These are phyloP conservation scores for Xylaria venustula DNA, from an alignment of 495 filamentous ascomycete genomes.

Conservation along the genomic window DNA sequence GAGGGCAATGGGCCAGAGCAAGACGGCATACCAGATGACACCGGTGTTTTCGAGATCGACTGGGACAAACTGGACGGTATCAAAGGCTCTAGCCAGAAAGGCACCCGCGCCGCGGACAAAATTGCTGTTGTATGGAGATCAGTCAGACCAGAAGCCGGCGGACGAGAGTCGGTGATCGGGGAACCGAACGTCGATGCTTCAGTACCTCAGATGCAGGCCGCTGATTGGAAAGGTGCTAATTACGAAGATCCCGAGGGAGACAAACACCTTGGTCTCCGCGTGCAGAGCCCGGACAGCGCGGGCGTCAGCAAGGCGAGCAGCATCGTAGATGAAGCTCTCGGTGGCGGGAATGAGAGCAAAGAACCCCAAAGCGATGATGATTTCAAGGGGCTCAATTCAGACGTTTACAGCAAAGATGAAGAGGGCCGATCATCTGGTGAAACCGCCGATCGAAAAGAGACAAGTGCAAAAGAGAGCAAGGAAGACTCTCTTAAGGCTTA, in stretches of 20 bases:
- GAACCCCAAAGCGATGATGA: slow-evolving; percentile 15
- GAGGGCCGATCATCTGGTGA: background rate
- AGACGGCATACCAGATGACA: slow-evolving; percentile 44
- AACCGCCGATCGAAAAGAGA: background rate
- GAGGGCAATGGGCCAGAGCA: slow-evolving; percentile 75
- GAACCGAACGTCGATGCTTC: slow-evolving; percentile 58
- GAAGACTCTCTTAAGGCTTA: slow-evolving; percentile 18
- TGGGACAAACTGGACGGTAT: slow-evolving; percentile 63
- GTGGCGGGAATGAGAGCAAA: slow-evolving; percentile 11
- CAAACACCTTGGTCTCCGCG: slow-evolving; percentile 65
- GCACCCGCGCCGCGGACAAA: slow-evolving; percentile 74
- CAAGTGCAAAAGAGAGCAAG: background rate
- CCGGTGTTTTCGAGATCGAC: slow-evolving; percentile 57
- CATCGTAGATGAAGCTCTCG: slow-evolving; percentile 27
- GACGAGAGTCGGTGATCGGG: slow-evolving; percentile 46
- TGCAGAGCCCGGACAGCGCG: slow-evolving; percentile 57
- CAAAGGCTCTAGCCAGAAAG: slow-evolving; percentile 79
- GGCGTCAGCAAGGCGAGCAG: slow-evolving; percentile 64
- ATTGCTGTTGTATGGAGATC: slow-evolving; percentile 82
- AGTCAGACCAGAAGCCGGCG: slow-evolving; percentile 20
- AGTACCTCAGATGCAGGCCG: slow-evolving; percentile 63
- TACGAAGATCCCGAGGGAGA: slow-evolving; percentile 43
- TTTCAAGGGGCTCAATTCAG: background rate
- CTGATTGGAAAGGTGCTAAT: slow-evolving; percentile 67
- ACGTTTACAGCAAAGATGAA: background rate